phyloP scores from a whole-genome alignment of 768 basidiomycete species.

The Lactifluus piperatus region DNA sequence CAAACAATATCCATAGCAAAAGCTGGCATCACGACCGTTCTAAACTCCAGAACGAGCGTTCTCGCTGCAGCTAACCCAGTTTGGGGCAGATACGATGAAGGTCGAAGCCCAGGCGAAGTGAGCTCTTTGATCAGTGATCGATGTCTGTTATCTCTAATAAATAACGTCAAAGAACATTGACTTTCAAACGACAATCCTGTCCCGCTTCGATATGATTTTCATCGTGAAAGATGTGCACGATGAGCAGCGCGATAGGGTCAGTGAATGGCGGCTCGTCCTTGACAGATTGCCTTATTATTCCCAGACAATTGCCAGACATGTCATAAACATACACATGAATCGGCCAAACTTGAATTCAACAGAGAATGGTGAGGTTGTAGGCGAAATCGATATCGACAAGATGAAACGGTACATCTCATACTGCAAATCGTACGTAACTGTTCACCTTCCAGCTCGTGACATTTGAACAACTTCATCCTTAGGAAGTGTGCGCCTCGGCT shows the following conservation, averaged over 20 bases:
- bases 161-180: conserved; percentile 65
- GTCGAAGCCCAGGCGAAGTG: conserved; percentile 90
- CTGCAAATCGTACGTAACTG: conserved; percentile 69
- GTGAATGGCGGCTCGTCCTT: conserved; percentile 20
- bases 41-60: conserved; percentile 93
- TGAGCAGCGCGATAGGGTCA: conserved; percentile 80
- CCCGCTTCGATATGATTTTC: conserved; percentile 99
- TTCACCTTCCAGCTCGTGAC: neutral
- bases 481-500: conserved; percentile 96
- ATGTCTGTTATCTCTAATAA: neutral
- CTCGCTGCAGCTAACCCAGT: conserved; percentile 97
- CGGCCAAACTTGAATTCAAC: conserved; percentile 56
- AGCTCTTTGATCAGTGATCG: conserved; percentile 3
- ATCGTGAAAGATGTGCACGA: conserved; percentile 98
- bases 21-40: conserved; percentile 94
- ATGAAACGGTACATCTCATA: conserved; percentile 98
- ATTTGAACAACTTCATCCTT: neutral
- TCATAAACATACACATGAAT: conserved; percentile 99
- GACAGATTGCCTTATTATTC: conserved; percentile 5
- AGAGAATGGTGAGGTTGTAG: conserved; percentile 57
- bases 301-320: conserved; percentile 91
- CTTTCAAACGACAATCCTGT: conserved; percentile 96
- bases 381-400: conserved; percentile 93
- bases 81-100: conserved; percentile 96
- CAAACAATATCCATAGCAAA: conserved; percentile 99